Conservation (phyloP, 2,329 filamentous ascomycete genomes). For the Apiospora pterosperma region DNA sequence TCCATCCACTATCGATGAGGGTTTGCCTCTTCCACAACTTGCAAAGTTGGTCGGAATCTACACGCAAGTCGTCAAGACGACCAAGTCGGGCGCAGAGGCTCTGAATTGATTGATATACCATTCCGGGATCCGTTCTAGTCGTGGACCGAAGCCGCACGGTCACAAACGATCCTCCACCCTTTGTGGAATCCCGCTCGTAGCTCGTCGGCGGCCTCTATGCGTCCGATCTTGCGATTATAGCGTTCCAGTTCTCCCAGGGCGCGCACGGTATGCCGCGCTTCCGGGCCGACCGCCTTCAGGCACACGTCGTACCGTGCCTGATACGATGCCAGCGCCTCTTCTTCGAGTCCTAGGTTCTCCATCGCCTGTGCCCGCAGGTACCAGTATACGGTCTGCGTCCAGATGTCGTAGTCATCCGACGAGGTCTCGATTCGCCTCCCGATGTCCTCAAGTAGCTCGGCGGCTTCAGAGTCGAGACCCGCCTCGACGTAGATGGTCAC, state of each 20-base stretch:
- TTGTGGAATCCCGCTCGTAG: background rate
- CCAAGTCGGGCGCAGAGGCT: background rate
- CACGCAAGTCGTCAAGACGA: background rate
- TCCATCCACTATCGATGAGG: background rate
- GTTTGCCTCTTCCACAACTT: background rate
- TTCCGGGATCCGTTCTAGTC: background rate
- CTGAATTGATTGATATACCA: background rate
- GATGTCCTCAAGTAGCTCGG: background rate
- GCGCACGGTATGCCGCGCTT: constrained; percentile 2
- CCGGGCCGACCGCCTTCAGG: constrained; percentile 1
- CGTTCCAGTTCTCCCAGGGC: constrained; percentile 5
- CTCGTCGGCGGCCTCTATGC: constrained; percentile 4
- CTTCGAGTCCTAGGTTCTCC: background rate
- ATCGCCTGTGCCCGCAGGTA: background rate
- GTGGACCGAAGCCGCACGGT: background rate
- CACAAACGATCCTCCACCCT: background rate
- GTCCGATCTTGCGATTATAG: constrained; percentile 6
- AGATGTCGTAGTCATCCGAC: background rate
- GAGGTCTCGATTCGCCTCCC: background rate
- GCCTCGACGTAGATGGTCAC: constrained; percentile 4
- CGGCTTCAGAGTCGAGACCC: background rate
- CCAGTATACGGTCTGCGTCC: constrained; percentile 4
- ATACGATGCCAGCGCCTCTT: background rate
- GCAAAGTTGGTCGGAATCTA: background rate
- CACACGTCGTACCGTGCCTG: background rate